Evolutionary conservation across 2,329 filamentous ascomycete species (phyloP), one percentile per base, ranked within the genome.

Genomic region (Aspergillus piperis): DNA sequence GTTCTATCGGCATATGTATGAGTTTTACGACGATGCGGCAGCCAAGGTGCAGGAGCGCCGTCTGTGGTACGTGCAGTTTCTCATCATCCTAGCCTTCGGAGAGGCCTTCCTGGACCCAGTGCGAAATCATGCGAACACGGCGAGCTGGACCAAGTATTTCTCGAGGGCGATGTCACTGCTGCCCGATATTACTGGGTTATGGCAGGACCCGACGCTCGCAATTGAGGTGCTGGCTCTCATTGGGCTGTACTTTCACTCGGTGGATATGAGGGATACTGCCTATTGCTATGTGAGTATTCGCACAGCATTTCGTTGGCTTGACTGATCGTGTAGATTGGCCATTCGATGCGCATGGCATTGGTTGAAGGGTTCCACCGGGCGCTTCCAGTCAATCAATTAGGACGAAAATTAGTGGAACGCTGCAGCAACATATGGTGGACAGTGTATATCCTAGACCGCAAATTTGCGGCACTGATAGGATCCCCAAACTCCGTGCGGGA

Each of bases 401-500:
- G 81, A 0, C 76, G 81, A 3, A 64, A 70, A 0, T 68, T 78
- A 3, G 80, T 83, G 0, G 78, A 84, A 56, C 72, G 83, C 50
- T 82, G 78, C 44, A 80, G 81, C 5, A 80, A 79, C 56, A 77
- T 83, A 11, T 86, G 82, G 82, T 85, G 83, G 82, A 85, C 83
- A 0, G 77, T 84, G 0, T 84, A 84, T 48, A 77, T 85, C 2
- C 67, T 85, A 0, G 83, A 85, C 56, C 76, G 82, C 1, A 79
- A 84, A 63, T 83, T 84, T 74, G 82, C 82, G 1, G 82, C 82
- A 0, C 65, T 84, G 2, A 83, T 84, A 77, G 83, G 83, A 0
- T 66, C 83, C 0, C 83, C 83, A 0, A 78, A 81, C 41, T 80
- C 81, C 0, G 73, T 85, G 1, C 75, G 76, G 36, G 82, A 85